A percentile compares a stretch with the other conserved stretches of the same genome.
phyloP scores from a whole-genome alignment of 2,329 filamentous ascomycete species.

The Pyrenophora seminiperda region DNA sequence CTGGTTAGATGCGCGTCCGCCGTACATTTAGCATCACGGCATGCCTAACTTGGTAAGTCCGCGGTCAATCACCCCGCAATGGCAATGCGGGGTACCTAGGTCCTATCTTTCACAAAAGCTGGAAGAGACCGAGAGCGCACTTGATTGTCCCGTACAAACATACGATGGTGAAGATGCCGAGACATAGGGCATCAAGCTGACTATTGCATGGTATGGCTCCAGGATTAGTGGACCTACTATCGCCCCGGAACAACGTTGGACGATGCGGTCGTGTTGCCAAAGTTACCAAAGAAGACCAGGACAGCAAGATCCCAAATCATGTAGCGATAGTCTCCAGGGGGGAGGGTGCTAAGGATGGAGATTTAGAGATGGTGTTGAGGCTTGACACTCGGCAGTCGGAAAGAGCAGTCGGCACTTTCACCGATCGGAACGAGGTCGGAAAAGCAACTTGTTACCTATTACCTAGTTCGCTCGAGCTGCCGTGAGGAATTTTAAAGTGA shows the following conservation, averaged over 20 bases:
- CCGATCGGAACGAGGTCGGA: constrained; percentile 16
- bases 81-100: constrained; percentile 30
- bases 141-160: neutral
- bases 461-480: neutral
- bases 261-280: too few relatives aligned
- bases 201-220: too few relatives aligned
- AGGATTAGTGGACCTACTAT: neutral
- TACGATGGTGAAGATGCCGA: neutral
- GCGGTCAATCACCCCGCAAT: constrained; percentile 30
- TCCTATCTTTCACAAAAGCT: constrained; percentile 7
- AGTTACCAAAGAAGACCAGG: too few relatives aligned
- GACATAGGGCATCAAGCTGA: neutral
- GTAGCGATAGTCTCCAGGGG: neutral
- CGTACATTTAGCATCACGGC: constrained; percentile 13
- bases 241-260: neutral
- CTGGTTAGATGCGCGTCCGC: constrained; percentile 16
- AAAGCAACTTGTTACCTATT: neutral
- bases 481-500: neutral
- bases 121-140: neutral
- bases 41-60: constrained; percentile 30
- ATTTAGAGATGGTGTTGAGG: constrained; percentile 1
- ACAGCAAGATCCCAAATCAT: too few relatives aligned
- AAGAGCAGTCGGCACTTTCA: constrained; percentile 3
- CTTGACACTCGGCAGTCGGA: constrained; percentile 10
- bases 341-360: neutral